phyloP scores from a whole-genome alignment of 805 yeast genomes.

The Candida odintsovae region DNA sequence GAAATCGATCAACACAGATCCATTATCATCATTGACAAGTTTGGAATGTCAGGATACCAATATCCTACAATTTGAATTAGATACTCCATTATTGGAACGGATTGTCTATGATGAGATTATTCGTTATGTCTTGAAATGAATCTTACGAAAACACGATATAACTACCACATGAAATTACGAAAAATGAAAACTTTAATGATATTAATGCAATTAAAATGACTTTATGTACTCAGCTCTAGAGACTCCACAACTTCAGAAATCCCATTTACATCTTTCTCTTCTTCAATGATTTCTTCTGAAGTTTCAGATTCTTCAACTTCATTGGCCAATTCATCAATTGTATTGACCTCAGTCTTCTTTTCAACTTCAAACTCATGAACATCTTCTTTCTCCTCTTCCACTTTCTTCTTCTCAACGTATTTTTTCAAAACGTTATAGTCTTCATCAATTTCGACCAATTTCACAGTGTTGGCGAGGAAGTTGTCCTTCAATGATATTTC shows the following conservation, averaged over 20 bases:
- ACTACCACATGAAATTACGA: not conserved
- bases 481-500: constrained; percentile 29
- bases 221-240: not conserved
- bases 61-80: constrained; percentile 1
- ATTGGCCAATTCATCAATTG: not conserved
- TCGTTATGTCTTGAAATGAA: not conserved
- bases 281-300: not conserved
- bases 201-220: not conserved
- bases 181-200: not conserved
- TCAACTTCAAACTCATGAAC: not conserved
- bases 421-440: constrained; percentile 5
- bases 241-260: not conserved
- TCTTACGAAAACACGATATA: not conserved
- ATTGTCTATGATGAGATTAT: constrained; percentile 6
- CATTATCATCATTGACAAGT: constrained; percentile 1
- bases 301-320: not conserved
- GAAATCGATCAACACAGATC: not conserved
- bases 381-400: not conserved
- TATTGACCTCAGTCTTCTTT: not conserved
- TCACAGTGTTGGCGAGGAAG: constrained; percentile 45
- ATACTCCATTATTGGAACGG: constrained; percentile 8
- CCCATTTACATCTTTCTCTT: not conserved
- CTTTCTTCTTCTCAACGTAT: not conserved
- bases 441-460: constrained; percentile 37
- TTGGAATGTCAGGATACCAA: constrained; percentile 9